phyloP scores from a whole-genome alignment of 805 yeast species.

The Yarrowia bubula region DNA sequence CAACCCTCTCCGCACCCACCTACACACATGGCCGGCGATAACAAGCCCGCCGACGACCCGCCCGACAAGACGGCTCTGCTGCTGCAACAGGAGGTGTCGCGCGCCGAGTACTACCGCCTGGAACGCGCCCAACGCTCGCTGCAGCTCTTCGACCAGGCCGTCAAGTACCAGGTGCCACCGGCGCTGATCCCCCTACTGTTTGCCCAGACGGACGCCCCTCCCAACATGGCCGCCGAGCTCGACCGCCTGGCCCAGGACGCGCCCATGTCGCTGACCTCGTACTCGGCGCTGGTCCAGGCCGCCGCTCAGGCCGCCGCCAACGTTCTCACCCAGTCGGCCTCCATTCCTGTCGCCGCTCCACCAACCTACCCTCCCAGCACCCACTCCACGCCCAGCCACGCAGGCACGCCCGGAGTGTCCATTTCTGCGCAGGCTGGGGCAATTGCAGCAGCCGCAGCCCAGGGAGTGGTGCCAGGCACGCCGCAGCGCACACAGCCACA shows the following conservation, averaged over 20 bases:
- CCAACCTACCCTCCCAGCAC: background rate
- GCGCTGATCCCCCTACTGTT: slow-evolving; percentile 62
- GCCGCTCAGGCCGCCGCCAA: slow-evolving; percentile 12
- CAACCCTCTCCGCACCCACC: background rate
- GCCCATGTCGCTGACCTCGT: background rate
- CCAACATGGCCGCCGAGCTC: slow-evolving; percentile 31
- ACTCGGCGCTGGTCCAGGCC: slow-evolving; percentile 22
- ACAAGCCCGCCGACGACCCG: background rate
- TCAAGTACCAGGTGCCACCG: slow-evolving; percentile 61
- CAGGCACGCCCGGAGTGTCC: slow-evolving; percentile 12
- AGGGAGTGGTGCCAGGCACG: slow-evolving; percentile 15
- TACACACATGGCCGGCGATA: background rate
- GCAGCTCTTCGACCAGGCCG: slow-evolving; percentile 61
- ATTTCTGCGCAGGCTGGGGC: slow-evolving; percentile 28
- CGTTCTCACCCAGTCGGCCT: slow-evolving; percentile 14
- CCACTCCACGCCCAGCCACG: slow-evolving; percentile 14
- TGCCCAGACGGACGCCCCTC: slow-evolving; percentile 40
- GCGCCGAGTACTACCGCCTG: slow-evolving; percentile 69
- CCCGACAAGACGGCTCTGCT: slow-evolving; percentile 40
- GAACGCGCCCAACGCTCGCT: slow-evolving; percentile 61
- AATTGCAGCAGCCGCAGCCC: slow-evolving; percentile 31
- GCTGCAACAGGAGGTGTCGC: slow-evolving; percentile 75
- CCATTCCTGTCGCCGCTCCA: slow-evolving; percentile 6
- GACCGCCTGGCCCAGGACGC: slow-evolving; percentile 17
- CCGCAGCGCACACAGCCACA: slow-evolving; percentile 4